phyloP scores from a whole-genome alignment of 2,329 filamentous ascomycete species.

The Plectosphaerella plurivora region DNA sequence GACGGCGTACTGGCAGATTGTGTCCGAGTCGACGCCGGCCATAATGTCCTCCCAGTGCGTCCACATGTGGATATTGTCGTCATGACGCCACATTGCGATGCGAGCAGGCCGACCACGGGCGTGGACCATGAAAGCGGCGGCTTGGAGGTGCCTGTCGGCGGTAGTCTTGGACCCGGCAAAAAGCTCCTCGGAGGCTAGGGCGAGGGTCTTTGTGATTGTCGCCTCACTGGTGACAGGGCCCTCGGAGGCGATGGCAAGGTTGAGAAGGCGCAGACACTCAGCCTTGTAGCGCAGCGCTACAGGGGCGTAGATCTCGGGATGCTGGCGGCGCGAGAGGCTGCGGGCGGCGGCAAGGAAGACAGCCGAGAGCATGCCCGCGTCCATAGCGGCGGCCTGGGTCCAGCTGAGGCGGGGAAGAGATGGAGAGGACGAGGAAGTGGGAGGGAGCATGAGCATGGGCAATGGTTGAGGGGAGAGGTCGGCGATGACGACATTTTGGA shows the following conservation, averaged over 20 bases:
- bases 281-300: constrained; percentile 9
- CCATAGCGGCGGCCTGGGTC: constrained; percentile 11
- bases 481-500: background rate
- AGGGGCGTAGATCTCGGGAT: constrained; percentile 5
- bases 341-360: constrained; percentile 14
- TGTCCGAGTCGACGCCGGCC: background rate
- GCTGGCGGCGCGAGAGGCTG: constrained; percentile 6
- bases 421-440: background rate
- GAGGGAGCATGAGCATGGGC: background rate
- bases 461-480: background rate
- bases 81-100: constrained; percentile 1
- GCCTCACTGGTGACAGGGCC: constrained; percentile 8
- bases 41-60: constrained; percentile 1
- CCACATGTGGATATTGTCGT: constrained; percentile 2
- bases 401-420: constrained; percentile 5
- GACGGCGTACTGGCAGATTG: background rate
- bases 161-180: background rate
- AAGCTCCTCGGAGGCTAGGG: constrained; percentile 10
- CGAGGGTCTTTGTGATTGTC: constrained; percentile 16
- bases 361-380: constrained; percentile 15
- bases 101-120: background rate
- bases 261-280: constrained; percentile 10
- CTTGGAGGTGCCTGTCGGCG: constrained; percentile 3
- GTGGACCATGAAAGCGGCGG: background rate
- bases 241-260: constrained; percentile 5